phyloP scores from a whole-genome alignment of 208 protist genomes.

The Vickermania spadyakhi region DNA sequence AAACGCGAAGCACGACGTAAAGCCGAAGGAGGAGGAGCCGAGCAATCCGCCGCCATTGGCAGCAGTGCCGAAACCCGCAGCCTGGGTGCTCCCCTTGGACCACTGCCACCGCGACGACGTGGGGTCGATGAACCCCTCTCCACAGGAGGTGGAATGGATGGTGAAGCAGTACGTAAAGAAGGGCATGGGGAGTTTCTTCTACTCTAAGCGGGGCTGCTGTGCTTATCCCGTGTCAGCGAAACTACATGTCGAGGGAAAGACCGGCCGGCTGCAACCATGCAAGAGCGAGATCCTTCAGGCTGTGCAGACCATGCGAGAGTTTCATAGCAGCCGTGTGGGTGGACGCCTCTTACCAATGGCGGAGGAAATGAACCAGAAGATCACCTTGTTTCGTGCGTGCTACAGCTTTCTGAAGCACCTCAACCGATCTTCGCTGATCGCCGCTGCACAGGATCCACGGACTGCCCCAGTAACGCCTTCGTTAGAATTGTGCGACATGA shows the following conservation, averaged over 20 bases:
- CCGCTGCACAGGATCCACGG: neutral
- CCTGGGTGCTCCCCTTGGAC: neutral
- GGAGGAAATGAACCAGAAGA: neutral
- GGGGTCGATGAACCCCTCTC: conserved; percentile 24
- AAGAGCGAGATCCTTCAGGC: conserved; percentile 12
- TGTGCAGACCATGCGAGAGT: conserved; percentile 15
- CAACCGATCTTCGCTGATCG: neutral
- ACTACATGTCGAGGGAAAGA: neutral
- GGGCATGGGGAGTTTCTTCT: conserved; percentile 14
- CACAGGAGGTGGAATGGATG: conserved; percentile 32
- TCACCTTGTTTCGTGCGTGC: neutral
- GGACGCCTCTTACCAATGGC: neutral
- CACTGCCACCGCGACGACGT: conserved; percentile 6
- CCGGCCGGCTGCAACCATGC: neutral
- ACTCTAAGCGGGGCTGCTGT: neutral
- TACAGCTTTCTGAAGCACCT: conserved; percentile 1
- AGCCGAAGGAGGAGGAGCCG: neutral
- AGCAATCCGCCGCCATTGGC: neutral
- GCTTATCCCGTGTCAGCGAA: neutral
- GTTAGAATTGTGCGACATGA: neutral
- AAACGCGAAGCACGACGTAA: conserved; percentile 1
- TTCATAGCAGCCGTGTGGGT: conserved; percentile 1
- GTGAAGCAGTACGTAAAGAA: conserved; percentile 40
- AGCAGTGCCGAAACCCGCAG: neutral
- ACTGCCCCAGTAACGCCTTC: neutral